Conservation (phyloP, 352 stramenopile genomes). For the Phytophthora idaei region DNA sequence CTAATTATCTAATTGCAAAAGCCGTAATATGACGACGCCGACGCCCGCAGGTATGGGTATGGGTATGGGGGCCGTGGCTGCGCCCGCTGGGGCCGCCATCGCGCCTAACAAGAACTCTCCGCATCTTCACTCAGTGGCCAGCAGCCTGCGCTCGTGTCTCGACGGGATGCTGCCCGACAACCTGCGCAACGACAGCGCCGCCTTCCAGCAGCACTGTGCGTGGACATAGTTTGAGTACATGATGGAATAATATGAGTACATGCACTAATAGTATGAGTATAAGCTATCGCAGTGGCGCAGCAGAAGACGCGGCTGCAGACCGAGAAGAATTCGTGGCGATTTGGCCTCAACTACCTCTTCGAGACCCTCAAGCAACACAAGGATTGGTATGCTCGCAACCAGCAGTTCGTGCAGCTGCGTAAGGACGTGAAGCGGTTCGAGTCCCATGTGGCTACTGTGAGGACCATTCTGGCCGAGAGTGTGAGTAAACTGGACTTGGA, state of each 20-base stretch:
- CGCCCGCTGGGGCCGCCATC: conserved; percentile 3
- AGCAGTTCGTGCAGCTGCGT: conserved; percentile 87
- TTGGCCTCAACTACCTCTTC: conserved; percentile 89
- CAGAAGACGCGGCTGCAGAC: conserved; percentile 77
- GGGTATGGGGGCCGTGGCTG: not conserved
- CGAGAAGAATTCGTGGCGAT: conserved; percentile 89
- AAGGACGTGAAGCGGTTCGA: conserved; percentile 87
- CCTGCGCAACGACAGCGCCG: conserved; percentile 76
- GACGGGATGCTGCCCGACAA: conserved; percentile 88
- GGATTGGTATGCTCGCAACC: conserved; percentile 88
- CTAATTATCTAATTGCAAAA: not conserved
- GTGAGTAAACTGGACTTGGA: conserved; percentile 87
- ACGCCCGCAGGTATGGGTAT: conserved; percentile 9
- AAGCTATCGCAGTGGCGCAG: conserved; percentile 52
- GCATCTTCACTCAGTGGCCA: conserved; percentile 82
- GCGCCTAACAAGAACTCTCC: conserved; percentile 68
- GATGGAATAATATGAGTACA: conserved; percentile 10
- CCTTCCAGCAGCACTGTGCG: conserved; percentile 77
- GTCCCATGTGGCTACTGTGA: conserved; percentile 70
- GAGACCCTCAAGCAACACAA: conserved; percentile 91
- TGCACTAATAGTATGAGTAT: not conserved
- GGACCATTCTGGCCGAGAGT: conserved; percentile 76
- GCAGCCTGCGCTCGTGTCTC: conserved; percentile 79
- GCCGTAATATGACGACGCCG: conserved; percentile 31
- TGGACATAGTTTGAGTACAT: conserved; percentile 17